Conservation (phyloP, 2,329 filamentous ascomycete species). For the Aspergillus fructus region DNA sequence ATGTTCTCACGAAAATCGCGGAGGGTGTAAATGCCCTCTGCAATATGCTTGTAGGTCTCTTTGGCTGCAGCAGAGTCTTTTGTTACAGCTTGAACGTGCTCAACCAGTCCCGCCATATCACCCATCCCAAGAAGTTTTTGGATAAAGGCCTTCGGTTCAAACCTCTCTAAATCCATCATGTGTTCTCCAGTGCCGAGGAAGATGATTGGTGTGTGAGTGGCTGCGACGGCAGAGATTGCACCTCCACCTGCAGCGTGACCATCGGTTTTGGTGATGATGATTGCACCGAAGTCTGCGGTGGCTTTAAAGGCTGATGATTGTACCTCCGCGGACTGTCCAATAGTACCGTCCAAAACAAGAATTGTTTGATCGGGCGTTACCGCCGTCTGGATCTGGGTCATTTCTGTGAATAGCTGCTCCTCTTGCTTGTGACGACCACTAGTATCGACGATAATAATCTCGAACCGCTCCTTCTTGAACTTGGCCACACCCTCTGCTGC, state of each 20-base stretch:
- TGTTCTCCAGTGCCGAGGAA: constrained; percentile 98
- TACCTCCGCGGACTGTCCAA: constrained; percentile 91
- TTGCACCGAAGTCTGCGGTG: constrained; percentile 92
- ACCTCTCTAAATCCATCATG: constrained; percentile 90
- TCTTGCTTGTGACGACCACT: constrained; percentile 94
- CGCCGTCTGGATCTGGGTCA: constrained; percentile 92
- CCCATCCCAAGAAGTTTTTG: constrained; percentile 96
- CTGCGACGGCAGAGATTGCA: constrained; percentile 94
- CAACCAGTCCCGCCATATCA: constrained; percentile 89
- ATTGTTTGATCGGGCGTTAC: constrained; percentile 94
- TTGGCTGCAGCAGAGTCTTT: constrained; percentile 77
- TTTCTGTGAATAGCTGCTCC: constrained; percentile 91
- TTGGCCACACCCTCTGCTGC: constrained; percentile 95
- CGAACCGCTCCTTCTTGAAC: constrained; percentile 98
- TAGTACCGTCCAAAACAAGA: constrained; percentile 95
- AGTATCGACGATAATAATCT: constrained; percentile 98
- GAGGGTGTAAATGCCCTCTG: constrained; percentile 93
- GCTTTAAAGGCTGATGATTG: constrained; percentile 98
- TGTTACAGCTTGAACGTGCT: constrained; percentile 94
- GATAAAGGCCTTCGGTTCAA: constrained; percentile 89
- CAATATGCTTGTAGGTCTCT: constrained; percentile 98
- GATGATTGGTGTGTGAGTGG: constrained; percentile 93
- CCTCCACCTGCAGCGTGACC: constrained; percentile 93
- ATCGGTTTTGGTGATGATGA: constrained; percentile 98
- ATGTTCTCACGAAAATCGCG: constrained; percentile 93